Evolutionary conservation across 495 filamentous ascomycete genomes (phyloP), one percentile per base, ranked within the genome.

Genomic region (Aspergillus bridgeri): DNA sequence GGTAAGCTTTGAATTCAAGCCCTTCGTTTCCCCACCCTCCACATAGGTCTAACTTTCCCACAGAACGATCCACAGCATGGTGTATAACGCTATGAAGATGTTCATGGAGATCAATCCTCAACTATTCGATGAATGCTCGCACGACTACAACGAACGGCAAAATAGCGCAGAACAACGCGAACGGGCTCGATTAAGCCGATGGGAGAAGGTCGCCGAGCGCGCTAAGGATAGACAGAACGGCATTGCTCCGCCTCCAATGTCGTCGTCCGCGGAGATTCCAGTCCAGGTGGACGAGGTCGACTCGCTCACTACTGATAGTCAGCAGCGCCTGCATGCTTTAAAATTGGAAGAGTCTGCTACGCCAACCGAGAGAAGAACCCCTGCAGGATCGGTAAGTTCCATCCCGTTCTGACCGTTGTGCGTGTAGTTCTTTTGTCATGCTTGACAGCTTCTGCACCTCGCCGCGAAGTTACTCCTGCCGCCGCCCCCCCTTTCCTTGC

Each of bases 61-160:
- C 56, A 98, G 94, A 61, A 99, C 94, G 11, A 99, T 99, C 61
- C 95, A 99, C 65, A 94, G 95, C 66, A 98, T 99, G 95, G 94
- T 99, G 18, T 99, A 98, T 69, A 99, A 98, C 67, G 94, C 94
- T 48, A 99, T 99, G 94, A 99, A 99, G 69, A 86, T 99, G 46
- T 99, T 99, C 74, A 99, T 99, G 94, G 94, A 99, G 72, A 97
- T 99, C 65, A 98, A 99, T 65, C 94, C 94, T 17, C 91, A 96
- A 66, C 86, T 99, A 22, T 99, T 99, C 68, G 94, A 99, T 62
- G 94, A 98, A 65, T 99, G 94, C 75, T 96, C 93, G 6, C 91
- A 96, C 65, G 91, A 96, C 58, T 99, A 98, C 69, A 93, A 91
- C n/a, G 94, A 98, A 68, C 86, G 92, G 60, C 93, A 98, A 73